Conservation (phyloP, 208 protist species). For the Leishmania lainsoni region DNA sequence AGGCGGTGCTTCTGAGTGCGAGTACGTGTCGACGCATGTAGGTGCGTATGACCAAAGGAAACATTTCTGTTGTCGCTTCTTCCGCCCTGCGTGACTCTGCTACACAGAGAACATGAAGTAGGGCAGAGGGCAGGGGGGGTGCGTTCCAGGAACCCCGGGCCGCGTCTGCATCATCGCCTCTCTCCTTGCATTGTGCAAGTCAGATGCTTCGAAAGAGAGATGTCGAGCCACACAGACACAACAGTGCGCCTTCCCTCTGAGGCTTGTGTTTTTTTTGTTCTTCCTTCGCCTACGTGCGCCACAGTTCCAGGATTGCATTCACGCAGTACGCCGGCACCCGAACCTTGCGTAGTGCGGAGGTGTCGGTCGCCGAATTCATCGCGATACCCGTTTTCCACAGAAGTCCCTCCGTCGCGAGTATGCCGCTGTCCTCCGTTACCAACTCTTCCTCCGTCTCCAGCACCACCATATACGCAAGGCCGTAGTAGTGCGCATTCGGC, state of each 20-base stretch:
- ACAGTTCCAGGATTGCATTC: slow-evolving; percentile 41
- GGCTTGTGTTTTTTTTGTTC: too few relatives aligned
- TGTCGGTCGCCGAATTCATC: background rate
- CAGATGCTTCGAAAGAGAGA: background rate
- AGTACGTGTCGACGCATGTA: background rate
- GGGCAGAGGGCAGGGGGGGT: background rate
- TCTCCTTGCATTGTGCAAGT: background rate
- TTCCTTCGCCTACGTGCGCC: slow-evolving; percentile 22
- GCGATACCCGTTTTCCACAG: slow-evolving; percentile 18
- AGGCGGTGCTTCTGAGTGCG: background rate
- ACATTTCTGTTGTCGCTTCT: background rate
- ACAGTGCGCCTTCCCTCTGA: background rate
- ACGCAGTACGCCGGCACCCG: slow-evolving; percentile 40
- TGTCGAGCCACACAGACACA: background rate
- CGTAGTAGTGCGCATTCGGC: slow-evolving; percentile 62
- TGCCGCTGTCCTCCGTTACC: slow-evolving; percentile 11
- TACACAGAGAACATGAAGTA: background rate
- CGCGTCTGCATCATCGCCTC: background rate
- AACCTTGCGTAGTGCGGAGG: slow-evolving; percentile 4
- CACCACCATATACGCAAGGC: slow-evolving; percentile 66
- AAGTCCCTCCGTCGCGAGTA: slow-evolving; percentile 18
- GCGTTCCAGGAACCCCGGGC: background rate
- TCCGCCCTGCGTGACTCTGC: background rate
- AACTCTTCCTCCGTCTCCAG: slow-evolving; percentile 32
- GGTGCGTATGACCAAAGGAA: background rate